Evolutionary conservation across 2,329 filamentous ascomycete species (phyloP).

Genomic region (Bimuria novae-zelandiae): DNA sequence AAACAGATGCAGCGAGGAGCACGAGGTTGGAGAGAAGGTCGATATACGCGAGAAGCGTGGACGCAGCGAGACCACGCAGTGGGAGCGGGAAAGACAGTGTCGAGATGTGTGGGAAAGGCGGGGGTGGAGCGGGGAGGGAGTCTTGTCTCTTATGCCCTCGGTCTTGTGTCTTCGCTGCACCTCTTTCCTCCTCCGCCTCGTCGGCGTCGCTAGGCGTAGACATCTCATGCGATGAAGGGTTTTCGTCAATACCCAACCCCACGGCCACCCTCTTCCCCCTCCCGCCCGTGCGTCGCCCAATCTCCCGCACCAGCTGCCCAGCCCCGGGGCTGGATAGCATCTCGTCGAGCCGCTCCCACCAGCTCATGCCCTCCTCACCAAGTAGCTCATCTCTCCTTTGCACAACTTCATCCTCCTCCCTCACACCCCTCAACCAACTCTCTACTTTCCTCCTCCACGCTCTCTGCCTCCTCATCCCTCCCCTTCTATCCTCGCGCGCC

Average conservation of each 20-base stretch:
- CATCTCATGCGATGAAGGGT: too few relatives aligned
- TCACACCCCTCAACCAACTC: background rate
- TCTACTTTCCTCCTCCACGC: slow-evolving; percentile 1
- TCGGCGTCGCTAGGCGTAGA: too few relatives aligned
- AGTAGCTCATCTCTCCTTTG: slow-evolving; percentile 1
- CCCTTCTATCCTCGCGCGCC: background rate
- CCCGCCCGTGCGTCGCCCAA: background rate
- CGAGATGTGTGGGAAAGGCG: background rate
- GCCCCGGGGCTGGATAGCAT: background rate
- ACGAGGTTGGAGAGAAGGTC: background rate
- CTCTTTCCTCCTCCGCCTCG: too few relatives aligned
- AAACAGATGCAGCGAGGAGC: background rate
- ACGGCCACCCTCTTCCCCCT: background rate
- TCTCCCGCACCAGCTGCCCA: background rate
- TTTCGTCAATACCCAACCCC: background rate
- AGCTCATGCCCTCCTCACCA: background rate
- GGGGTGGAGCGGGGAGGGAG: background rate
- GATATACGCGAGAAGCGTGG: slow-evolving; percentile 1
- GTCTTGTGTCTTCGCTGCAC: too few relatives aligned
- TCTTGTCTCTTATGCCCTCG: background rate
- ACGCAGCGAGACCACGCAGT: background rate
- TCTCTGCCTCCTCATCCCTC: background rate
- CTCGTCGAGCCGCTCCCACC: slow-evolving; percentile 2
- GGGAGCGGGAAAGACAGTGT: background rate
- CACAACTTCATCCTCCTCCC: slow-evolving; percentile 1